Evolutionary conservation across 1,139 yeast genomes (phyloP), one percentile per base, ranked within the genome.

Genomic region (Arxiozyma bovina): DNA sequence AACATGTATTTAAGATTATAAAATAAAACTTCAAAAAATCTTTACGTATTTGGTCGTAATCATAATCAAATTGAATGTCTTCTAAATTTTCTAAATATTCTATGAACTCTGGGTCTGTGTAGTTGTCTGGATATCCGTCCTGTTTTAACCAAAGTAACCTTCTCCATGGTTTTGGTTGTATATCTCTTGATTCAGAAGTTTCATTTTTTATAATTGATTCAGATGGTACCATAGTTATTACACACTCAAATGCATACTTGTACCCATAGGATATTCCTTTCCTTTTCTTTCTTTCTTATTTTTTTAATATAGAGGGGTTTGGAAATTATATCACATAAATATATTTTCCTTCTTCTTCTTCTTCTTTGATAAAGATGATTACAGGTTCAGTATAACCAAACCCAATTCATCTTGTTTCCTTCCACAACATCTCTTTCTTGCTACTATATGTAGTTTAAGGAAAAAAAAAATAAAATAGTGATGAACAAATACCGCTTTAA

Each of bases 121-220:
- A 88, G 69, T 90, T 93, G 68, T 93, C 99, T 0, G 96, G 96
- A 65, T 83, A 91, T 12, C 38, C 49, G 17, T 87, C 87, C 66
- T 91, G 97, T 57, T 79, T 78, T 48, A 87, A 78, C 84, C 96
- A 93, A n/a, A 93, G 77, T 48, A 90, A 78, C 65, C 94, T 87
- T 62, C 85, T 78, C 98, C 98, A 91, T 18, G 53, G 56, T 40
- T 45, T 44, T 42, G 40, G n/a, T 15, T 6, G 17, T 34, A 3
- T 34, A 12, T 34, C 40, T 34, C 12, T 3, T 15, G 40, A 34
- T 34, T 2, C n/a, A 15, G n/a, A 34, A 4, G 11, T 34, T 15
- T 34, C n/a, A 34, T 34, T 34, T 17, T 12, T 15, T n/a, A 34
- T 34, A 4, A 12, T 34, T 34, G n/a, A 34, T 34, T 34, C n/a